phyloP scores from a whole-genome alignment of 345 rosid genomes.

The Dipteronia sinensis region DNA sequence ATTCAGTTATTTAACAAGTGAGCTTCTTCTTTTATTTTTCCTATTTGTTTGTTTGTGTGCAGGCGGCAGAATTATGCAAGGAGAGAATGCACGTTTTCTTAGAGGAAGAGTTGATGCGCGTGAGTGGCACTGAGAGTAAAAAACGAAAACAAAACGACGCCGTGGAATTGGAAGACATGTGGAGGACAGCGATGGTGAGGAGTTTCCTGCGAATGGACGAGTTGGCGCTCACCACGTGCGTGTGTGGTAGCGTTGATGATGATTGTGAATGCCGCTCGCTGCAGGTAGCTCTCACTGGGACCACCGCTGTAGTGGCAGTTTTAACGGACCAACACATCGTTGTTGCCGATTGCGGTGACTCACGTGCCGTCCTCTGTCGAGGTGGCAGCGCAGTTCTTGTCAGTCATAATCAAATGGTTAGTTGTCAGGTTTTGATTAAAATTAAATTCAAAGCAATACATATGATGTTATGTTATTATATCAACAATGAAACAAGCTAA shows the following conservation, averaged over 20 bases:
- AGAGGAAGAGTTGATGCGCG: slow-evolving; percentile 46
- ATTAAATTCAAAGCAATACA: not conserved
- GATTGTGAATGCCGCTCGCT: slow-evolving; percentile 40
- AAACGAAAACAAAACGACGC: too few species aligned
- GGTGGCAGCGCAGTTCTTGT: slow-evolving; percentile 51
- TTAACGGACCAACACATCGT: slow-evolving; percentile 40
- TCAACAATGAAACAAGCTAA: too few species aligned
- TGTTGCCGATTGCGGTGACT: slow-evolving; percentile 68
- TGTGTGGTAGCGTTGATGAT: slow-evolving; percentile 28
- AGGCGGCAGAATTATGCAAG: slow-evolving; percentile 59
- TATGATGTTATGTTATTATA: too few species aligned
- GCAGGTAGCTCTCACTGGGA: slow-evolving; percentile 47
- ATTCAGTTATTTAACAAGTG: slow-evolving; percentile 18
- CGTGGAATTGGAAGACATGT: slow-evolving; percentile 18
- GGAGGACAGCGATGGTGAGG: slow-evolving; percentile 45
- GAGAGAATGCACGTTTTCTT: slow-evolving; percentile 50
- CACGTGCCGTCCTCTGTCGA: slow-evolving; percentile 67
- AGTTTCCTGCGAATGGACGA: slow-evolving; percentile 52
- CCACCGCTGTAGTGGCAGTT: slow-evolving; percentile 56
- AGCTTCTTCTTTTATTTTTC: too few species aligned
- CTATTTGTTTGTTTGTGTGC: not conserved
- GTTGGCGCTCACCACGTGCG: slow-evolving; percentile 42
- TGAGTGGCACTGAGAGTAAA: slow-evolving; percentile 16
- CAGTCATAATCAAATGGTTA: slow-evolving; percentile 61
- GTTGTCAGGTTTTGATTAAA: not conserved